Conservation (phyloP, 78 protist genomes). For the Guillardia theta region DNA sequence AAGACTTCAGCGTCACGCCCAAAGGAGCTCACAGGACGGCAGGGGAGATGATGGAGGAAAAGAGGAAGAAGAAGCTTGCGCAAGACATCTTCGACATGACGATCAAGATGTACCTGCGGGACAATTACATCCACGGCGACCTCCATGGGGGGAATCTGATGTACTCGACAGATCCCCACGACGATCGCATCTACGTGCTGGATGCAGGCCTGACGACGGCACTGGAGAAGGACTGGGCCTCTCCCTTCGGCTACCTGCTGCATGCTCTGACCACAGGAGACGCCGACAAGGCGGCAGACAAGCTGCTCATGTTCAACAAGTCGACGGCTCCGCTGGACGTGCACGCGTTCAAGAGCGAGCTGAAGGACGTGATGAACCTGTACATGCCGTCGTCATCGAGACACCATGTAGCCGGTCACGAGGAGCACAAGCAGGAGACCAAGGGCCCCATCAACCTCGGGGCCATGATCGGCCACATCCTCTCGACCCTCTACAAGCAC, state of each 20-base stretch:
- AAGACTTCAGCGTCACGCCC: too few relatives aligned
- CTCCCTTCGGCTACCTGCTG: constrained; percentile 26
- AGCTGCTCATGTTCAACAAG: too few relatives aligned
- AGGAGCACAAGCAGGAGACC: too few relatives aligned
- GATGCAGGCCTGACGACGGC: neutral
- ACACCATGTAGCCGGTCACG: too few relatives aligned
- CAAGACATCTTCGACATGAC: neutral
- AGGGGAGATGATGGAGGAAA: neutral
- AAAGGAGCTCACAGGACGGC: too few relatives aligned
- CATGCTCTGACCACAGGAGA: neutral
- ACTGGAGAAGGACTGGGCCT: neutral
- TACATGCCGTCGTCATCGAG: too few relatives aligned
- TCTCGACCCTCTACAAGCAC: neutral
- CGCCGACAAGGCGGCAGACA: constrained; percentile 18
- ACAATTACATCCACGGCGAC: constrained; percentile 40
- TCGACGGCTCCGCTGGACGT: too few relatives aligned
- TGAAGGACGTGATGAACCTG: too few relatives aligned
- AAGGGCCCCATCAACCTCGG: neutral
- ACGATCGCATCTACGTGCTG: neutral
- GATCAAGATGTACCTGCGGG: constrained; percentile 15
- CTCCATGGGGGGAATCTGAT: constrained; percentile 22
- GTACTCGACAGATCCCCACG: neutral
- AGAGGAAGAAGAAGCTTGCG: neutral
- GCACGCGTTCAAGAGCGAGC: too few relatives aligned
- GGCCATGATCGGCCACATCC: neutral